A percentile compares a stretch with the other conserved stretches of the same genome.
Conservation (phyloP, 2,329 filamentous ascomycete genomes). For the Xylariales sp. region DNA sequence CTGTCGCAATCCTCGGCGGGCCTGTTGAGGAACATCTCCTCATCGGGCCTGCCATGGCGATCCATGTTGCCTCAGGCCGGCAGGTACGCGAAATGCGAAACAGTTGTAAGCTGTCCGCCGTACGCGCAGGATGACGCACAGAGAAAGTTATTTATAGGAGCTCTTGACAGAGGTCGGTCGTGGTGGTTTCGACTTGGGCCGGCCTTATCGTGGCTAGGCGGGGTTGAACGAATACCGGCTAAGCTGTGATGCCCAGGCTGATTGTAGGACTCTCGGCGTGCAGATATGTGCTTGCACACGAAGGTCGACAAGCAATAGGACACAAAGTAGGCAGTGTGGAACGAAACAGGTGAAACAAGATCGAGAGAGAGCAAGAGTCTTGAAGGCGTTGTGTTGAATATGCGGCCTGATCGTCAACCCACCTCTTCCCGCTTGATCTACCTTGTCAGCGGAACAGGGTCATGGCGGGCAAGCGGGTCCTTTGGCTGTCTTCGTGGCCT, state of each 20-base stretch:
- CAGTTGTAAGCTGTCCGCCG: slow-evolving; percentile 8
- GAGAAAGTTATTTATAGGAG: slow-evolving; percentile 21
- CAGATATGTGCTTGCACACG: too few relatives aligned
- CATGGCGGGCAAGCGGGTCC: slow-evolving; percentile 5
- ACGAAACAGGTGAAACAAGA: slow-evolving; percentile 19
- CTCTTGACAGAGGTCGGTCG: slow-evolving; percentile 13
- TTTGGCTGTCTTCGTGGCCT: slow-evolving; percentile 1
- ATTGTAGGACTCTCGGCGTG: slow-evolving; percentile 10
- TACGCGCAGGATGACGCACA: slow-evolving; percentile 20
- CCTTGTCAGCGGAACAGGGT: slow-evolving; percentile 8
- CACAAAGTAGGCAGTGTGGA: slow-evolving; percentile 9
- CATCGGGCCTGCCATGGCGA: slow-evolving; percentile 64
- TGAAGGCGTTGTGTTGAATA: slow-evolving; percentile 18
- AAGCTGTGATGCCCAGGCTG: slow-evolving; percentile 9
- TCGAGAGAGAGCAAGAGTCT: slow-evolving; percentile 14
- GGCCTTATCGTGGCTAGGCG: slow-evolving; percentile 23
- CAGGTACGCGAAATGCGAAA: slow-evolving; percentile 16
- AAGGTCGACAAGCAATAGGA: not conserved
- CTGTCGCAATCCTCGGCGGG: slow-evolving; percentile 58
- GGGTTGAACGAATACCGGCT: slow-evolving; percentile 17
- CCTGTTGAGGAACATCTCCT: slow-evolving; percentile 76
- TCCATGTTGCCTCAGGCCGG: slow-evolving; percentile 38
- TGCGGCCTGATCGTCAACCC: slow-evolving; percentile 20
- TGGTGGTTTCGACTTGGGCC: slow-evolving; percentile 11
- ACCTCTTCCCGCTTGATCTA: slow-evolving; percentile 14